Base-by-base conservation (phyloP, 768 basidiomycete genomes). In the Suillus cothurnatus region DNA sequence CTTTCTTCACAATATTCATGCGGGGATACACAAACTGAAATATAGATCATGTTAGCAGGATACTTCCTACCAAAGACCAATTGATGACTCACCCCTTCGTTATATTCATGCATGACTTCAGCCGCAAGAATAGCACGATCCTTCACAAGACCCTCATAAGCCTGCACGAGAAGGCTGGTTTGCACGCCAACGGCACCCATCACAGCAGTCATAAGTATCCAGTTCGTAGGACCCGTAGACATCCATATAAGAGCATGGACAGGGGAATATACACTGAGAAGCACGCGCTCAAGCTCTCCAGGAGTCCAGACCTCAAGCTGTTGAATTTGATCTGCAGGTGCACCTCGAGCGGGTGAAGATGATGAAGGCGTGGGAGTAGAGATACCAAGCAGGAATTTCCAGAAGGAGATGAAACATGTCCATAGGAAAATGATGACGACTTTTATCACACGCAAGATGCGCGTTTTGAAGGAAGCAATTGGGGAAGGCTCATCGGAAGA, bases 41-140 rank as follows among this genome's bases (percentile, higher is more conserved):
- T 36, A 36, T 63, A n/a, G 60, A 28, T 4, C 39, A n/a, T 21
- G 41, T 15, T 23, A n/a, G 6, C 53, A 70, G 60, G 21, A 1
- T 11, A 21, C 1, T 2, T 57, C 26, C 21, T 32, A 14, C 52
- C 31, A 31, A 11, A 55, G 19, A 61, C 41, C 66, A 50, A 38
- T 47, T 15, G 21, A 14, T 4, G 3, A 82, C 87, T 45, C 68
- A 93, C 93, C 77, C 85, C 86, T 74, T 87, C 81, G 67, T 95
- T 91, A 71, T 95, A 95, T 76, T 95, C 93, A 71, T 87, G 85
- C 84, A 95, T 82, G 21, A 94, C 91, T 72, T 94, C 93, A 3
- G 89, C 85, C 12, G 90, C 84, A 64, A 95, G 84, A 56, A 92
- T 85, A 47, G 83, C 86, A 68, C 83, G 86, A 78, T 95, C 93